A percentile compares a stretch with the other conserved stretches of the same genome.
phyloP scores from a whole-genome alignment of 2,329 filamentous ascomycete species.

The Hypoxylon sp. region DNA sequence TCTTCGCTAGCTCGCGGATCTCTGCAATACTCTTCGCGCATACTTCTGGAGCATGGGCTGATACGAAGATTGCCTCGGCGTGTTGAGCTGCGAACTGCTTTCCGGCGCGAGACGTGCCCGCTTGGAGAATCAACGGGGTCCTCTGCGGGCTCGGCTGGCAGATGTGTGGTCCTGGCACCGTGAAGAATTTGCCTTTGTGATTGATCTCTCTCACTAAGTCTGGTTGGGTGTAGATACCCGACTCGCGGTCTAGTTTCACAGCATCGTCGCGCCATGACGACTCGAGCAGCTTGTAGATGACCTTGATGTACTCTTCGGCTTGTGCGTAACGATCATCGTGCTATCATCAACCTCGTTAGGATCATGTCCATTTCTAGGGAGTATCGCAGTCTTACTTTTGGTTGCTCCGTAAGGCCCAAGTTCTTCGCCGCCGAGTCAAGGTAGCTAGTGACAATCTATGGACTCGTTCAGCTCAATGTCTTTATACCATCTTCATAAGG shows the following conservation, averaged over 20 bases:
- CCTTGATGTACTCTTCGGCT: constrained; percentile 74
- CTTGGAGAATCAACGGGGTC: constrained; percentile 78
- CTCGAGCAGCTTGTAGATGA: constrained; percentile 77
- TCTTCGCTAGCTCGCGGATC: constrained; percentile 69
- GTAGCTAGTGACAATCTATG: constrained; percentile 79
- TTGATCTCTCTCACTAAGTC: constrained; percentile 74
- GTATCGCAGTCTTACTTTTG: constrained; percentile 52
- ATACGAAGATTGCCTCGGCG: constrained; percentile 80
- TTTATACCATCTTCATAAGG: neutral
- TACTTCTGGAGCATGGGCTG: constrained; percentile 73
- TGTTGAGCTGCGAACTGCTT: constrained; percentile 78
- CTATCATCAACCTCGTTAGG: constrained; percentile 42
- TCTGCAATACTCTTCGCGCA: constrained; percentile 74
- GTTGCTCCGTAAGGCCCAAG: constrained; percentile 71
- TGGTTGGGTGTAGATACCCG: constrained; percentile 68
- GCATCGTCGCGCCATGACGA: constrained; percentile 78
- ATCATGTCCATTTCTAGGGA: neutral
- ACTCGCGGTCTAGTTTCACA: constrained; percentile 70
- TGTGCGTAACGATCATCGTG: constrained; percentile 77
- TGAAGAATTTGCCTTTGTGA: constrained; percentile 75
- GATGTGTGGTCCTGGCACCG: constrained; percentile 75
- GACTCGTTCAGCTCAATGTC: constrained; percentile 20
- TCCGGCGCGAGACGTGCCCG: constrained; percentile 76
- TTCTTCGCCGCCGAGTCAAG: constrained; percentile 78
- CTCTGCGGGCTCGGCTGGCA: constrained; percentile 77